Conservation (phyloP, 306 rosid species). For the Cicer chorassanicum region DNA sequence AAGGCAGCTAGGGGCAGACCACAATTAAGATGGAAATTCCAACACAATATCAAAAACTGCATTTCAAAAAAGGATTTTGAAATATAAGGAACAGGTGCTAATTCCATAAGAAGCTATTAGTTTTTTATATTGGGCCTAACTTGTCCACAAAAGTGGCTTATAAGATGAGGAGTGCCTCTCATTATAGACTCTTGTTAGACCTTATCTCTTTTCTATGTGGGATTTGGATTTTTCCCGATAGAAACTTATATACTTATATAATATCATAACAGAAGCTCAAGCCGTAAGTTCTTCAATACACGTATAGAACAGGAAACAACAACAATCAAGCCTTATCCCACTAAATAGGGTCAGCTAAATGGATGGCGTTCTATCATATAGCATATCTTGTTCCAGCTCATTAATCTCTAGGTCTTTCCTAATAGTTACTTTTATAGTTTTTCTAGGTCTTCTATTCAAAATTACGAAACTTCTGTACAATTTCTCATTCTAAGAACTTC, state of each 20-base stretch:
- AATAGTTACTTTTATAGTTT: no score
- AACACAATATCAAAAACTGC: conserved; percentile 26
- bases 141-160: no score
- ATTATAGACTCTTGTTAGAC: no score
- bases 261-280: conserved; percentile 15
- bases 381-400: no score
- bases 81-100: conserved; percentile 36
- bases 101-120: not conserved
- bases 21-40: not conserved
- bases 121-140: no score
- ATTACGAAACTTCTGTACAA: not conserved
- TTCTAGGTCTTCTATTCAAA: not conserved
- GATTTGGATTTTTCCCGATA: no score
- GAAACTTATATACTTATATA: conserved; percentile 6
- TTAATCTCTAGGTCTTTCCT: no score
- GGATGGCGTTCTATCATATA: no score
- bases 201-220: no score
- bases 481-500: not conserved
- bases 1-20: not conserved
- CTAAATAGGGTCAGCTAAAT: no score
- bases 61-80: conserved; percentile 17
- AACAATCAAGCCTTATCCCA: no score
- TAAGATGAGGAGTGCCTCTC: no score
- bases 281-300: conserved; percentile 34
- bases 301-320: conserved; percentile 29